Evolutionary conservation across 1,139 yeast genomes (phyloP), one percentile per base, ranked within the genome.

Genomic region (Suhomyces ambrosiae): DNA sequence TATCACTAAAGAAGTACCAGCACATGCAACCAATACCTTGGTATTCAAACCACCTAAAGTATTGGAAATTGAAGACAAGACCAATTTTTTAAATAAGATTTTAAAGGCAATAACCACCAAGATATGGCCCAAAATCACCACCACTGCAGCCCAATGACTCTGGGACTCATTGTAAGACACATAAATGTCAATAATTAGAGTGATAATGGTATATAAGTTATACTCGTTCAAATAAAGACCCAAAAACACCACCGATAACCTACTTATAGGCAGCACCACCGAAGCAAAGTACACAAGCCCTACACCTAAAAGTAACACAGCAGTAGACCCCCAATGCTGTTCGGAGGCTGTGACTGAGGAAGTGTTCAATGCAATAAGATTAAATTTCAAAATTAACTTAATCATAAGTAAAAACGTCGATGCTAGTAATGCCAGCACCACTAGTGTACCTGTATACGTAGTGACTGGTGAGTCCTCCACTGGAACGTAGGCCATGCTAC

Each of bases 221-320:
- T 55, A 52, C 11, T 50, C 57, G 41, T 61, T 56, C 40, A 61
- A 41, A 37, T 56, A 60, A 13, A 63, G 50, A 5, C 66, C 66
- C 23, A 65, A 45, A 21, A 46, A 49, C 9, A 64, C 36, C 33
- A 56, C 56, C 2, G 59, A 43, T 3, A 59, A 37, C 21, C 68
- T 44, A 28, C 48, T 48, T 6, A 56, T 41, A 2, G 63, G 52
- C 23, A 62, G 47, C 11, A 53, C 42, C 15, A 50, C 43, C 1
- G 61, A 38, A 3, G 51, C 43, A 8, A 44, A 31, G 30, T 45
- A 47, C 6, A 48, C 41, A 19, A 47, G 24, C 0, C 43, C 41
- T n/a, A 52, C 39, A 4, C 48, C 53, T 12, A 32, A 11, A 11
- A 35, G 18, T 6, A 37, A 15, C 53, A 49, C 25, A 46, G 40